Conservation (phyloP, 805 yeast species). For the Kazachstania viticola region DNA sequence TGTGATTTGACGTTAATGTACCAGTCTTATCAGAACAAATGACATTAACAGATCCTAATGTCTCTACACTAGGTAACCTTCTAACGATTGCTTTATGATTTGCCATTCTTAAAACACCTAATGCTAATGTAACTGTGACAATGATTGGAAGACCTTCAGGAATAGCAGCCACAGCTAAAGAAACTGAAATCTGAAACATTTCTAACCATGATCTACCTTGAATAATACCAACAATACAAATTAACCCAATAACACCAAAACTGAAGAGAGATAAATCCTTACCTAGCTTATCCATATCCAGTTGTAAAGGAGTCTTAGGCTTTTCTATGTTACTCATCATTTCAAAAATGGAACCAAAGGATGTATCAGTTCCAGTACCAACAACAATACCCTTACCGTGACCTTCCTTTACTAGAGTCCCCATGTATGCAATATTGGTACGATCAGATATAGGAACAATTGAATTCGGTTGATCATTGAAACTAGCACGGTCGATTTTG, state of each 20-base stretch:
- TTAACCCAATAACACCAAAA: conserved; percentile 81
- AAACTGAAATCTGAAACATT: conserved; percentile 95
- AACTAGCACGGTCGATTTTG: conserved; percentile 26
- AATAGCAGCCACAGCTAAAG: conserved; percentile 96
- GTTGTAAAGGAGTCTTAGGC: conserved; percentile 95
- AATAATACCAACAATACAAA: conserved; percentile 76
- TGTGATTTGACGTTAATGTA: conserved; percentile 81
- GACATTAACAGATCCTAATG: conserved; percentile 88
- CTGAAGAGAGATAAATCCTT: conserved; percentile 77
- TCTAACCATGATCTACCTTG: conserved; percentile 95
- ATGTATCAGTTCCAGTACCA: conserved; percentile 82
- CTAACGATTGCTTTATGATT: conserved; percentile 87
- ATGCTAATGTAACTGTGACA: conserved; percentile 92
- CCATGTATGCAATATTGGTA: conserved; percentile 83
- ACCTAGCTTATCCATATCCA: conserved; percentile 91
- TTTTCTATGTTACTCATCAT: conserved; percentile 94
- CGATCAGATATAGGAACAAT: conserved; percentile 56
- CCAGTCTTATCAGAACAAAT: conserved; percentile 90
- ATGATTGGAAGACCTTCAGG: conserved; percentile 98
- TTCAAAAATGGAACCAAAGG: conserved; percentile 87
- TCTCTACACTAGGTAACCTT: conserved; percentile 89
- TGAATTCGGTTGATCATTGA: conserved; percentile 20
- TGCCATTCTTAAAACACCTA: conserved; percentile 97
- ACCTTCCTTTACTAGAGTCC: conserved; percentile 93
- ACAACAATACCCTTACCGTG: conserved; percentile 89